These are phyloP conservation scores for Tylopilus sp. DNA, from an alignment of 1,284 basidiomycete genomes.

Conservation along the genomic window DNA sequence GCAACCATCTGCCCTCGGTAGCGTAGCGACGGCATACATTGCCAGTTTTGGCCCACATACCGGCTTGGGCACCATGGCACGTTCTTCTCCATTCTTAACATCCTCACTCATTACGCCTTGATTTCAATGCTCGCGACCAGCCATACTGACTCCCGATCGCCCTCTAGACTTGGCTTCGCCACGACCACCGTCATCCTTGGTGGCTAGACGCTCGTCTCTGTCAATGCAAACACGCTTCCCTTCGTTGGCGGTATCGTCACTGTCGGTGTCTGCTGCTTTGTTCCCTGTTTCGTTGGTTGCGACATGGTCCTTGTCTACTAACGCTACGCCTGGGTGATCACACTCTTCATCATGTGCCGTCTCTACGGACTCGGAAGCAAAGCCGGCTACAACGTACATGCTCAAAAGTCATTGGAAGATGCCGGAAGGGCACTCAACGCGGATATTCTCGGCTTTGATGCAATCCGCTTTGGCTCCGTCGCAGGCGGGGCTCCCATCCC, in stretches of 20 bases:
- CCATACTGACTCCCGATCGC: neutral
- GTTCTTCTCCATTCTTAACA: constrained; percentile 57
- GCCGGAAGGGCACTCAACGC: constrained; percentile 42
- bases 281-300: constrained; percentile 52
- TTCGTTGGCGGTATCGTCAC: constrained; percentile 46
- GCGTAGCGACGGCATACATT: constrained; percentile 45
- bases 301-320: constrained; percentile 57
- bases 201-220: constrained; percentile 45
- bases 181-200: constrained; percentile 46
- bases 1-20: constrained; percentile 43
- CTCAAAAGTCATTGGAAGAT: constrained; percentile 45
- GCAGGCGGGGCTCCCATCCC: constrained; percentile 50
- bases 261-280: constrained; percentile 40
- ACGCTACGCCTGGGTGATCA: constrained; percentile 58
- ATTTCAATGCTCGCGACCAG: neutral
- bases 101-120: constrained; percentile 47
- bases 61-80: constrained; percentile 57
- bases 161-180: constrained; percentile 44
- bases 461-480: constrained; percentile 54
- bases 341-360: constrained; percentile 53
- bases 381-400: constrained; percentile 47
- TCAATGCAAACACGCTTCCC: constrained; percentile 40
- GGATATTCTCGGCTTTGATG: constrained; percentile 54
- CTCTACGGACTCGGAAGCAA: constrained; percentile 52
- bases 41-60: constrained; percentile 59